These are phyloP conservation scores for Talaromyces sp. DNA, from an alignment of 2,329 filamentous ascomycete genomes.

Conservation along the genomic window DNA sequence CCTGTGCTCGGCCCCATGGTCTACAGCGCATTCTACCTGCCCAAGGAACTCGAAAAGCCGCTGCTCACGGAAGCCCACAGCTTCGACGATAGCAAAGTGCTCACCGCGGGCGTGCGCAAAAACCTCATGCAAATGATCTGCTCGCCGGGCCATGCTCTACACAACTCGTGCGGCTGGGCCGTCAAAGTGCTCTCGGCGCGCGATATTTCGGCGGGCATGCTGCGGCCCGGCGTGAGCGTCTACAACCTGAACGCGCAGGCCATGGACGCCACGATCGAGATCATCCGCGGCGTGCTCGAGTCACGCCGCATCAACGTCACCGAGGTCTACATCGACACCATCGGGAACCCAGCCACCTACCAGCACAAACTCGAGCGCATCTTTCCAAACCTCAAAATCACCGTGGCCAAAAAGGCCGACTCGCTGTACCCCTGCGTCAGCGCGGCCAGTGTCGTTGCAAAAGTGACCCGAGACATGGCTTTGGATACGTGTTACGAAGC, in stretches of 20 bases:
- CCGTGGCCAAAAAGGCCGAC: constrained; percentile 86
- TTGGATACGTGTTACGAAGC: constrained; percentile 70
- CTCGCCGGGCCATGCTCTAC: constrained; percentile 54
- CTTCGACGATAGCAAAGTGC: constrained; percentile 93
- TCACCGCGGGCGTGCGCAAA: constrained; percentile 74
- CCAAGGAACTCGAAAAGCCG: constrained; percentile 59
- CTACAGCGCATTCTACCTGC: constrained; percentile 66
- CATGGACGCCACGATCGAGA: constrained; percentile 79
- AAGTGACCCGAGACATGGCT: constrained; percentile 88
- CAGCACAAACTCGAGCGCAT: constrained; percentile 77
- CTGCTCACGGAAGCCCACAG: constrained; percentile 73
- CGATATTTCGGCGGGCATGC: constrained; percentile 75
- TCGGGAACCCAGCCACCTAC: constrained; percentile 76
- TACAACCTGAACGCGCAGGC: constrained; percentile 97
- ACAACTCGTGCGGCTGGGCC: constrained; percentile 73
- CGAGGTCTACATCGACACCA: constrained; percentile 93
- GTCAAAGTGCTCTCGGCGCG: constrained; percentile 73
- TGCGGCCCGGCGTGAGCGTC: constrained; percentile 47
- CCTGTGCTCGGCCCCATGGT: constrained; percentile 80
- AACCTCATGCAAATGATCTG: constrained; percentile 68
- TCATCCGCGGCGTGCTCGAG: constrained; percentile 73
- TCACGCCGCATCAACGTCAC: constrained; percentile 69
- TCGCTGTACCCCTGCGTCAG: constrained; percentile 88
- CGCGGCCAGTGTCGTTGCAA: constrained; percentile 89
- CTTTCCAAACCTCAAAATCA: constrained; percentile 72